Evolutionary conservation across 2,329 filamentous ascomycete genomes (phyloP), one percentile per base, ranked within the genome.

Genomic region (Nigrospora oryzae): DNA sequence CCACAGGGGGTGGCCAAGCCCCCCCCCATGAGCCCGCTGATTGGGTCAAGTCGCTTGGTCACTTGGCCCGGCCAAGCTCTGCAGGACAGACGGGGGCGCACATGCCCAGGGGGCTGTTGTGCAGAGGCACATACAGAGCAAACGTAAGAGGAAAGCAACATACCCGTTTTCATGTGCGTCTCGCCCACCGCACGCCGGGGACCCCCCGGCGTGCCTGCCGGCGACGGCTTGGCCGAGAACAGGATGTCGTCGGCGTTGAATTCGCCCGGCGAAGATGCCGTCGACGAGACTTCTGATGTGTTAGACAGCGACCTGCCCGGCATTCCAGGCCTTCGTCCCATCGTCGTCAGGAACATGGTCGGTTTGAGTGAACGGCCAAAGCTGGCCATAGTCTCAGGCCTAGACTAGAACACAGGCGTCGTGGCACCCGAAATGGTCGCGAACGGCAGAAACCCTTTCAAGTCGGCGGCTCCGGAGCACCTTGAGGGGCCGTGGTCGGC

Each of bases 351-450:
- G 51, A 69, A 71, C 19, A 63, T 63, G 36, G 70, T 60, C 8
- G 70, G 64, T 51, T 74, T 71, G 57, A 77, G 68, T 12, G 73
- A 73, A 51, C 71, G 68, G 38, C 68, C 64, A 47, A 75, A 61
- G 56, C 62, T 69, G 47, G 72, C 66, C 73, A 77, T 77, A 43
- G 37, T 53, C 17, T 19, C 17, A 44, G 23, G 19, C 33, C 23
- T 15, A 2, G 33, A 31, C 19, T 31, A 8, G 19, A 31, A n/a
- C 5, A 14, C 34, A 14, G 34, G 5, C 34, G 15, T 28, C 23
- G 23, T 7, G 5, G 23, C 23, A 28, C 23, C 23, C 5, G 23
- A 28, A 28, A 28, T 7, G 5, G 5, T 28, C 23, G 23, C 23
- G 10, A 28, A 7, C 23, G 23, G 23, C 23, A 28, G 10, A 28